A percentile compares a stretch with the other conserved stretches of the same genome.
phyloP scores from a whole-genome alignment of 768 basidiomycete species.

The Boletellus emodensis region DNA sequence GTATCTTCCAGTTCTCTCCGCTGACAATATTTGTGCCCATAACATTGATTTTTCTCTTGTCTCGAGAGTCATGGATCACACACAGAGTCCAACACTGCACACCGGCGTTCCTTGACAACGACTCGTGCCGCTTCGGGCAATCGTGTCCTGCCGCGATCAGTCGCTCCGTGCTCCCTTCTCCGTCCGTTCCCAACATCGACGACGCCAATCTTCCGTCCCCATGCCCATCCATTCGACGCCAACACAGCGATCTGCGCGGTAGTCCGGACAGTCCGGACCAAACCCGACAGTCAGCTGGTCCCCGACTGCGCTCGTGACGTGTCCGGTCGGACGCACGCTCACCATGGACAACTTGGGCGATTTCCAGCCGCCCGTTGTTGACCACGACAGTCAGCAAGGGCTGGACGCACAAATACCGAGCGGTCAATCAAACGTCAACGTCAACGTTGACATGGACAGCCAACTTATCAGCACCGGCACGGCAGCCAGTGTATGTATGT shows the following conservation, averaged over 20 bases:
- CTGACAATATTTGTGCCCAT: not conserved
- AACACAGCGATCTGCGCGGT: slow-evolving; percentile 60
- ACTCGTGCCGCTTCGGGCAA: slow-evolving; percentile 49
- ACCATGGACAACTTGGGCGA: slow-evolving; percentile 64
- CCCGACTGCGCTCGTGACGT: slow-evolving; percentile 44
- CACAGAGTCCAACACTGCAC: slow-evolving; percentile 64
- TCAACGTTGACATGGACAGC: too few relatives aligned
- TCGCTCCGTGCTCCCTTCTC: slow-evolving; percentile 19
- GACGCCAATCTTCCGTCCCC: slow-evolving; percentile 39
- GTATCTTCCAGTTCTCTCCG: too few relatives aligned
- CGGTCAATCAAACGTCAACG: too few relatives aligned
- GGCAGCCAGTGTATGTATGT: too few relatives aligned
- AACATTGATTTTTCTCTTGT: slow-evolving; percentile 58
- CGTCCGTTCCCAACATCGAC: slow-evolving; percentile 19
- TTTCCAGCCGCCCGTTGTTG: slow-evolving; percentile 71
- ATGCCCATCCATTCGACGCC: slow-evolving; percentile 67
- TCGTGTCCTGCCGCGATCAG: slow-evolving; percentile 34
- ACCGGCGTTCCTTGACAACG: slow-evolving; percentile 54
- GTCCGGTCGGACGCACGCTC: slow-evolving; percentile 56
- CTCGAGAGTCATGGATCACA: slow-evolving; percentile 33
- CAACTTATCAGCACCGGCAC: too few relatives aligned
- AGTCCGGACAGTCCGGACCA: slow-evolving; percentile 59
- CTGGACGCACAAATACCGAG: slow-evolving; percentile 27
- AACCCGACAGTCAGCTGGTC: slow-evolving; percentile 59
- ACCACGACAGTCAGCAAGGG: slow-evolving; percentile 68